Evolutionary conservation across 345 rosid species (phyloP).

Genomic region (Salix udensis): DNA sequence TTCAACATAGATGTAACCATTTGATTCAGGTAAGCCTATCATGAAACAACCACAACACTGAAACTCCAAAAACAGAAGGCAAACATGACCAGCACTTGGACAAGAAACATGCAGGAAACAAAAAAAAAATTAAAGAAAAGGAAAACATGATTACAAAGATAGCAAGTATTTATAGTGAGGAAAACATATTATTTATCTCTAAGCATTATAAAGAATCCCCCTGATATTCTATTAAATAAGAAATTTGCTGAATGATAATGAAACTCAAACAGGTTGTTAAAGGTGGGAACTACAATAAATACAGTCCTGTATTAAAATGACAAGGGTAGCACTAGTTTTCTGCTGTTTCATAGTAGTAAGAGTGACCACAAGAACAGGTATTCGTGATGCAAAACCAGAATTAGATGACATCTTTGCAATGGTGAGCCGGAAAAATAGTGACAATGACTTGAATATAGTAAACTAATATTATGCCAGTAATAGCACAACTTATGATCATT

Average conservation of each 20-base stretch:
- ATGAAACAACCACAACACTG: constrained; percentile 3
- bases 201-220: not conserved
- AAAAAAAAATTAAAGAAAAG: not conserved
- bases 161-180: not conserved
- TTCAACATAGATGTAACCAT: constrained; percentile 90
- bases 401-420: not conserved
- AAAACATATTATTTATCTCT: not conserved
- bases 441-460: not conserved
- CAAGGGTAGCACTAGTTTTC: not conserved
- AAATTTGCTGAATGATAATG: not conserved
- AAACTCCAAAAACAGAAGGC: not conserved
- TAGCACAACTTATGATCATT: not conserved
- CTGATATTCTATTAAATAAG: not conserved
- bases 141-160: not conserved
- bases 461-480: not conserved
- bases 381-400: not conserved
- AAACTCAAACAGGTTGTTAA: not conserved
- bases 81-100: not conserved
- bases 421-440: not conserved
- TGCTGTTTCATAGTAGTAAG: not conserved
- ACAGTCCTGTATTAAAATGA: not conserved
- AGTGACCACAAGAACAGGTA: not conserved
- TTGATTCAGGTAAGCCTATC: constrained; percentile 86
- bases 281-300: not conserved
- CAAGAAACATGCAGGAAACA: not conserved